phyloP scores from a whole-genome alignment of 352 stramenopile genomes.

The Globisporangium apiculatum region DNA sequence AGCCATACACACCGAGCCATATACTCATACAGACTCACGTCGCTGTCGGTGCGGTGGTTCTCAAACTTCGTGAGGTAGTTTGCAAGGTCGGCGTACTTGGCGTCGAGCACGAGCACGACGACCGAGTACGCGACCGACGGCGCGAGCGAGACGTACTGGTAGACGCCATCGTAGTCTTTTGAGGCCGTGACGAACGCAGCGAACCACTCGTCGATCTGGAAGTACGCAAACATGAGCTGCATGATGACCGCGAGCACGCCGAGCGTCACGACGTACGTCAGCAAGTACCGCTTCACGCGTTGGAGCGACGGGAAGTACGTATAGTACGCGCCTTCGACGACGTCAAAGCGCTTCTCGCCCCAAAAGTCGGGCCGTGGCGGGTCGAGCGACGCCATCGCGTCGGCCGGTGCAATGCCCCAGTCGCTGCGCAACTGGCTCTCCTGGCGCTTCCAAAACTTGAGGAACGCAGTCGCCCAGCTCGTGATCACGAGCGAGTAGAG shows the following conservation, averaged over 20 bases:
- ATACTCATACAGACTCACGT: constrained; percentile 31
- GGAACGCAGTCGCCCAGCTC: constrained; percentile 85
- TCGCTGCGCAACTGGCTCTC: constrained; percentile 81
- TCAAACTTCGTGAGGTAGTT: constrained; percentile 91
- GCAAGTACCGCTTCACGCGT: constrained; percentile 64
- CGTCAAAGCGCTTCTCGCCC: constrained; percentile 67
- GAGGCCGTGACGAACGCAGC: constrained; percentile 40
- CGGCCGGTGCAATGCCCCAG: constrained; percentile 58
- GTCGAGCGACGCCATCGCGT: constrained; percentile 36
- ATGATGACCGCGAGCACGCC: constrained; percentile 61
- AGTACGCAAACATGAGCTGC: constrained; percentile 80
- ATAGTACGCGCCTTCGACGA: constrained; percentile 77
- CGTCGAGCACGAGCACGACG: constrained; percentile 69
- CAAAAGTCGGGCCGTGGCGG: constrained; percentile 56
- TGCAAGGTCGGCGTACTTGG: constrained; percentile 88
- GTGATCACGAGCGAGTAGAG: constrained; percentile 89
- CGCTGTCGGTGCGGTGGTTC: constrained; percentile 88
- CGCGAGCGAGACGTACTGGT: constrained; percentile 57
- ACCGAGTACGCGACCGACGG: constrained; percentile 71
- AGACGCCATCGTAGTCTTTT: constrained; percentile 62
- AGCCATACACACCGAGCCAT: constrained; percentile 5
- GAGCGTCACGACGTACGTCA: constrained; percentile 67
- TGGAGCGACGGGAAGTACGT: constrained; percentile 79
- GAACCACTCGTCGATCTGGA: constrained; percentile 67
- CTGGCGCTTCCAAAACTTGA: constrained; percentile 90